These are phyloP conservation scores for Polytrichum commune DNA, from an alignment of 225 moss, liverwort and hornwort species.

Conservation along the genomic window DNA sequence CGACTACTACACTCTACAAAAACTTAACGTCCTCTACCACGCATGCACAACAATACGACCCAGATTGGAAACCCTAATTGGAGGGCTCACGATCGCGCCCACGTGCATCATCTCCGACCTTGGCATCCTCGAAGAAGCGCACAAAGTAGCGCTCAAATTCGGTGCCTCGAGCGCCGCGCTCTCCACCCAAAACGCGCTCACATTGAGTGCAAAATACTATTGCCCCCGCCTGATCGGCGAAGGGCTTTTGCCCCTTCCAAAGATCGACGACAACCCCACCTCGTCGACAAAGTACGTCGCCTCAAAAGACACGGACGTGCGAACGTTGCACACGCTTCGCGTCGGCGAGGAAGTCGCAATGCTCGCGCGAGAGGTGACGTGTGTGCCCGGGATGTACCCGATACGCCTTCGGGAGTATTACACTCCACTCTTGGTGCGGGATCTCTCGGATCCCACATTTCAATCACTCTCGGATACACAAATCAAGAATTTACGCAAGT, in stretches of 20 bases:
- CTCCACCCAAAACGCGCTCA: neutral
- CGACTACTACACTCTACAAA: neutral
- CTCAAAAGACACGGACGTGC: neutral
- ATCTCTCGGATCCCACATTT: neutral
- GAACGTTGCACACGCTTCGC: neutral
- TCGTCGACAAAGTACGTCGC: neutral
- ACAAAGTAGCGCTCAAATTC: neutral
- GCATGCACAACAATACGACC: neutral
- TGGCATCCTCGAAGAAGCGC: neutral
- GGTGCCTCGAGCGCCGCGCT: neutral
- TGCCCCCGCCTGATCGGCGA: neutral
- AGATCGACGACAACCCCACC: neutral
- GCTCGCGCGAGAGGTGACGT: neutral
- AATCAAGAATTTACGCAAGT: neutral
- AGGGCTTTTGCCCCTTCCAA: neutral
- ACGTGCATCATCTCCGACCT: slow-evolving; percentile 1
- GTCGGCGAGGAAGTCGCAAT: neutral
- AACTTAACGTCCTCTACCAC: neutral
- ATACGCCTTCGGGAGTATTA: neutral
- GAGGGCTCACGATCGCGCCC: neutral
- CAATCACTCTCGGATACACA: neutral
- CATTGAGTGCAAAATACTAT: neutral
- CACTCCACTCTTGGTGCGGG: neutral
- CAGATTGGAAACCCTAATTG: neutral
- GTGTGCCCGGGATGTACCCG: neutral